A percentile compares a stretch with the other conserved stretches of the same genome.
Conservation (phyloP, 305 asterid species). For the Plantago rigida region DNA sequence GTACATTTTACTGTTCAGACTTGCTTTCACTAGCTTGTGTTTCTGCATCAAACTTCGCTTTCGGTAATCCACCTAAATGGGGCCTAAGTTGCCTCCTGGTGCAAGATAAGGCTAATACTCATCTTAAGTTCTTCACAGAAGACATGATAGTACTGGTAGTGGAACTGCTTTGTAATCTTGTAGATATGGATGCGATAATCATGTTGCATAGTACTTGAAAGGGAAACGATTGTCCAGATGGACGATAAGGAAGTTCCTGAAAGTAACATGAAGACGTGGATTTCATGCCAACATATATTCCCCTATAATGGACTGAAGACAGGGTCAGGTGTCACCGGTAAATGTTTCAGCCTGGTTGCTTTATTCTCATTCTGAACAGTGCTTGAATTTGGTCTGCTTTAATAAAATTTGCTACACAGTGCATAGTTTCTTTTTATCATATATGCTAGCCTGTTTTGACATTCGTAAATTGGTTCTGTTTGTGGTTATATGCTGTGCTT, state of each 20-base stretch:
- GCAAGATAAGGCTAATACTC: conserved; percentile 27
- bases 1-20: conserved; percentile 1
- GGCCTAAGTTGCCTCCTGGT: conserved; percentile 27
- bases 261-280: not conserved
- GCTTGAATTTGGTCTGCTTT: not conserved
- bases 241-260: not conserved
- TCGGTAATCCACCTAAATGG: conserved; percentile 20
- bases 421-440: not conserved
- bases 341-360: not conserved
- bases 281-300: not conserved
- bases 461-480: conserved; percentile 2
- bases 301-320: not conserved
- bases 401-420: not conserved
- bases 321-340: not conserved
- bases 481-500: not conserved
- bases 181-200: conserved; percentile 23
- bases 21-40: conserved; percentile 17
- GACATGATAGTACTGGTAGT: conserved; percentile 21
- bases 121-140: conserved; percentile 11
- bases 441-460: not conserved
- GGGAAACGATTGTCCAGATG: conserved; percentile 19
- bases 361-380: not conserved
- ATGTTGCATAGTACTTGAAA: conserved; percentile 24
- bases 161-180: conserved; percentile 25
- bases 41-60: conserved; percentile 22